phyloP scores from a whole-genome alignment of 2,329 filamentous ascomycete genomes.

The Apiospora kogelbergensis region DNA sequence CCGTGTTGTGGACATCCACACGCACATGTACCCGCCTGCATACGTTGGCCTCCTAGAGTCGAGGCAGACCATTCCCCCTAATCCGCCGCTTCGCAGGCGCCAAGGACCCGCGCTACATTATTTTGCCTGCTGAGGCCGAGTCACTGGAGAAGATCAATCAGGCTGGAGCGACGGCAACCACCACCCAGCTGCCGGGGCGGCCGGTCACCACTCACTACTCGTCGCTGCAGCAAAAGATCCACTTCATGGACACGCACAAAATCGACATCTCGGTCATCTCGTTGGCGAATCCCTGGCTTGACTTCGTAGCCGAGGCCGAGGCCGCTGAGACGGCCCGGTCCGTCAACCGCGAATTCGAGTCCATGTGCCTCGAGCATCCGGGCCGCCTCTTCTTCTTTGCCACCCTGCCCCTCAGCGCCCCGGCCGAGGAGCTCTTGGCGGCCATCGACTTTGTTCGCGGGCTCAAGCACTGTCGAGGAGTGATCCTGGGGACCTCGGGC shows the following conservation, averaged over 20 bases:
- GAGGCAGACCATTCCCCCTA: constrained; percentile 66
- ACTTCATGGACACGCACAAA: constrained; percentile 82
- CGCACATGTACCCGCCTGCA: constrained; percentile 67
- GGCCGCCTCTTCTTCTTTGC: constrained; percentile 81
- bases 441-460: constrained; percentile 63
- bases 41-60: constrained; percentile 62
- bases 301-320: constrained; percentile 67
- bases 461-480: constrained; percentile 73
- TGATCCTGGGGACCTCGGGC: constrained; percentile 84
- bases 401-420: constrained; percentile 73
- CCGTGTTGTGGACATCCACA: constrained; percentile 65
- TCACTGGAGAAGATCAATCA: constrained; percentile 50
- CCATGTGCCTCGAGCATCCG: constrained; percentile 65
- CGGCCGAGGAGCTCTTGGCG: constrained; percentile 57
- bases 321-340: constrained; percentile 62
- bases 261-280: constrained; percentile 86
- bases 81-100: constrained; percentile 63
- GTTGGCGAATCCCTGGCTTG: constrained; percentile 91
- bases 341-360: constrained; percentile 78
- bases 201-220: constrained; percentile 84
- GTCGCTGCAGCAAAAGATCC: constrained; percentile 74
- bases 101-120: constrained; percentile 63
- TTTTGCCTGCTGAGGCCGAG: constrained; percentile 53
- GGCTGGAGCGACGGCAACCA: constrained; percentile 38
- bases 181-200: constrained; percentile 66